These are phyloP conservation scores for Hirschioporus abietinus DNA, from an alignment of 768 basidiomycete genomes.

Conservation along the genomic window DNA sequence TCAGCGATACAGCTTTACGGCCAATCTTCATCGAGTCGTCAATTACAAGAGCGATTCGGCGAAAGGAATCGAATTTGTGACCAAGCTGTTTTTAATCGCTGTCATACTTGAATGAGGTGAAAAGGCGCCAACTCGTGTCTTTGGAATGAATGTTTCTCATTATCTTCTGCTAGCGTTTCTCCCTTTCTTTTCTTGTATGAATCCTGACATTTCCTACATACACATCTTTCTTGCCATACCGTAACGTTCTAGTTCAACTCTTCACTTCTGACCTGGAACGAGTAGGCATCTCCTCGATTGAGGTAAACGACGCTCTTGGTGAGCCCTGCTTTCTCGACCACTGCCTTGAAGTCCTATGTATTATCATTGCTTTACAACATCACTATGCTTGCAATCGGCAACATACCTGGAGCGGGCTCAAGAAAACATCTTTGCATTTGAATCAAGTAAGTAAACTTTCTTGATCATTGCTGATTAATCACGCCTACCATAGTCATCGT, in stretches of 20 bases:
- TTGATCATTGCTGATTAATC: constrained; percentile 16
- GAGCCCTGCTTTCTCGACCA: constrained; percentile 23
- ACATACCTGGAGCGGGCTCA: constrained; percentile 5
- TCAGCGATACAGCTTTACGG: no score
- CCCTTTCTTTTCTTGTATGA: no score
- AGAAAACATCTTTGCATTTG: constrained; percentile 3
- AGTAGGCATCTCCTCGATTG: constrained; percentile 23
- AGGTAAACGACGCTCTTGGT: constrained; percentile 26
- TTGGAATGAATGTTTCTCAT: no score
- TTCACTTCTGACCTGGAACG: constrained; percentile 10
- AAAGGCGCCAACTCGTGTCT: no score
- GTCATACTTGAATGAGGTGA: no score
- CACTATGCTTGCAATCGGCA: neutral
- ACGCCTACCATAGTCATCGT: constrained; percentile 24
- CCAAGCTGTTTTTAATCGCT: no score
- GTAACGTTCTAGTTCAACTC: neutral
- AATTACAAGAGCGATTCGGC: no score
- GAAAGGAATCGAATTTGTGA: no score
- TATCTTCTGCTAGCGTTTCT: no score
- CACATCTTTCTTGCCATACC: neutral
- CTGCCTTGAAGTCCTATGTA: constrained; percentile 23
- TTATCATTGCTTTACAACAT: no score
- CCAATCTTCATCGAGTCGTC: no score
- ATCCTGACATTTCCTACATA: neutral
- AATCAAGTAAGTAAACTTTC: neutral